phyloP scores from a whole-genome alignment of 2,329 filamentous ascomycete genomes.

The Fusarium mexicanum region DNA sequence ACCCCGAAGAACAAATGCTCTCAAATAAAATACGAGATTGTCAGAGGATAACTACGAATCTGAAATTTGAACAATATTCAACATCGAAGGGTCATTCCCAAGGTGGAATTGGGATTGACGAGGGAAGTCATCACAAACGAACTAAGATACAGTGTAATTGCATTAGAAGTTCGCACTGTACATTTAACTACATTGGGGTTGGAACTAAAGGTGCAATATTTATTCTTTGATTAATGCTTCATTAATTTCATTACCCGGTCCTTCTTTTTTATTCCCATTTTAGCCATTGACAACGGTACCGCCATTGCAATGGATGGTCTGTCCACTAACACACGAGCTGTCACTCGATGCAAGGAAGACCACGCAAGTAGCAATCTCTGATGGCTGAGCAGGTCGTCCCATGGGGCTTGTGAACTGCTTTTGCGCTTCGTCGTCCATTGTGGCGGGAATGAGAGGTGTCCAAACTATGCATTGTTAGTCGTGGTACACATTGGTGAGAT shows the following conservation, averaged over 20 bases:
- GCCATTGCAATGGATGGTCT: slow-evolving; percentile 67
- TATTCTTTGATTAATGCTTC: background rate
- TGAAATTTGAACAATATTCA: background rate
- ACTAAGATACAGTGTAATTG: background rate
- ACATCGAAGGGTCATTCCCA: background rate
- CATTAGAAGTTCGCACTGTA: background rate
- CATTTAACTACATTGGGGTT: no score
- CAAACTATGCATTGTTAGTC: slow-evolving; percentile 60
- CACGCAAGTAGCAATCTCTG: slow-evolving; percentile 82
- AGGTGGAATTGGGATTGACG: background rate
- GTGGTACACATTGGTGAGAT: no score
- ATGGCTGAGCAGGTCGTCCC: slow-evolving; percentile 80
- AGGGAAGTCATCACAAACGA: background rate
- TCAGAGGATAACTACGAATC: background rate
- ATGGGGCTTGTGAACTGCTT: slow-evolving; percentile 79
- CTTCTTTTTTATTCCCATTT: slow-evolving; percentile 5
- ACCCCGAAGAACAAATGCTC: background rate
- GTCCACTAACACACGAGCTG: slow-evolving; percentile 78
- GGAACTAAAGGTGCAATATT: background rate
- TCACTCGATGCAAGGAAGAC: slow-evolving; percentile 83
- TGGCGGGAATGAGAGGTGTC: slow-evolving; percentile 79
- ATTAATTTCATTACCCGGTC: background rate
- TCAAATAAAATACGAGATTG: background rate
- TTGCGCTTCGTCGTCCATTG: slow-evolving; percentile 76
- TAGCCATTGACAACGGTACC: slow-evolving; percentile 61